Base-by-base conservation (phyloP, 345 rosid species). In the Theobroma cacao region DNA sequence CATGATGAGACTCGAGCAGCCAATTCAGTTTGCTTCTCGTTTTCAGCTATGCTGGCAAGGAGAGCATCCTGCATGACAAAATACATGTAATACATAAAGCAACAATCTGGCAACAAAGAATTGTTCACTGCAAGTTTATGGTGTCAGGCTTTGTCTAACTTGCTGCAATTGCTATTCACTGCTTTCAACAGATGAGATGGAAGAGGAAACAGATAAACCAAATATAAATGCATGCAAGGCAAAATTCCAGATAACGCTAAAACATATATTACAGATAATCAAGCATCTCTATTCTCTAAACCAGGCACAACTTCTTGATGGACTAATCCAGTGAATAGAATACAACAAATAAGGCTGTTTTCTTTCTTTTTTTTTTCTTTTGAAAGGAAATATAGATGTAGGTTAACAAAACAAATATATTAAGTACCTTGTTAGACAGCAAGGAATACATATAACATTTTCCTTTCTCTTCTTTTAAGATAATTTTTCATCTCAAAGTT, bases 1-100 rank as follows among this genome's bases (percentile, higher is more conserved):
- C 99, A 96, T 0, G 91, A 81, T 59, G 98, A 89, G 73, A 94
- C 98, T 40, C 98, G 95, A 80, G 92, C 88, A 82, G 98, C 97
- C 81, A 94, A 80, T 83, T 93, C 98, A n/a, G 94, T 90, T 84
- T 91, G 98, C 78, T 88, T 96, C 88, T 94, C 98, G 40, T 77
- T 87, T 87, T 93, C 94, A 78, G 99, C 97, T 85, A 96, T 91
- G 85, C 91, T 94, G 60, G 93, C 98, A 31, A 94, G 98, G 52
- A 96, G 94, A 80, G 95, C 91, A 85, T 96, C 99, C 99, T 96
- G 85, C 78, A 77, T 5, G 26, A 50, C 12, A 30, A 36, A 68
- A 71, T 61, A 61, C 22, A 66, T 20, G 52, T 55, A 62, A 70
- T 31, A 36, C 55, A 36, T 20, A 62, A 70, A 65, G 52, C 48